Conservation (phyloP, 768 basidiomycete genomes). For the Sarcodon aspratus region DNA sequence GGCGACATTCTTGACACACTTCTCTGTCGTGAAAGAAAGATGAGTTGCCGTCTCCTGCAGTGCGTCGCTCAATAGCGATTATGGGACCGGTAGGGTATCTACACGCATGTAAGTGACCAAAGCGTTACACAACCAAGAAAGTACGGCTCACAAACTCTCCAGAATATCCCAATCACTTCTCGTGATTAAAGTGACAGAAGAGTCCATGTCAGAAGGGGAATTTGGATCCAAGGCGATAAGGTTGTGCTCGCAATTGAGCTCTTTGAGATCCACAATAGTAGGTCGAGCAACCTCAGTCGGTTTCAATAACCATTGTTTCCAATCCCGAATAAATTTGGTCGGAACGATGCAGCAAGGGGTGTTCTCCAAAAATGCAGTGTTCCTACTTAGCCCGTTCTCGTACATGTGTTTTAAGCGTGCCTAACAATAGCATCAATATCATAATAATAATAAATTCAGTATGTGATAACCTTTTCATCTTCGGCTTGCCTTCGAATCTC, state of each 20-base stretch:
- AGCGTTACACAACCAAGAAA: background rate
- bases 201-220: conserved; percentile 43
- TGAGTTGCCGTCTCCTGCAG: conserved; percentile 13
- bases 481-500: conserved; percentile 58
- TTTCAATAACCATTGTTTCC: conserved; percentile 59
- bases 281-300: conserved; percentile 49
- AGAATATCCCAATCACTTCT: conserved; percentile 56
- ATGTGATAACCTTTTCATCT: conserved; percentile 55
- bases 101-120: conserved; percentile 4
- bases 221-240: conserved; percentile 59
- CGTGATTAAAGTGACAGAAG: conserved; percentile 42
- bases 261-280: conserved; percentile 44
- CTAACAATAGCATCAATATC: conserved; percentile 21
- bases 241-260: conserved; percentile 59
- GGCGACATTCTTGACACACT: conserved; percentile 52
- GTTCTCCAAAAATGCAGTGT: conserved; percentile 32
- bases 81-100: conserved; percentile 51
- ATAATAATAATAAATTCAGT: background rate
- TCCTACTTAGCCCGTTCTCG: conserved; percentile 38
- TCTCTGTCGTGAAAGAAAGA: conserved; percentile 36
- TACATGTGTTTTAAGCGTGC: conserved; percentile 53
- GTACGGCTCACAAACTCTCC: conserved; percentile 37
- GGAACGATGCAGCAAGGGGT: conserved; percentile 49
- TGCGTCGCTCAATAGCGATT: conserved; percentile 28
- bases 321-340: conserved; percentile 48